Base-by-base conservation (phyloP, 1,284 basidiomycete genomes). In the Heterobasidion parviporum region DNA sequence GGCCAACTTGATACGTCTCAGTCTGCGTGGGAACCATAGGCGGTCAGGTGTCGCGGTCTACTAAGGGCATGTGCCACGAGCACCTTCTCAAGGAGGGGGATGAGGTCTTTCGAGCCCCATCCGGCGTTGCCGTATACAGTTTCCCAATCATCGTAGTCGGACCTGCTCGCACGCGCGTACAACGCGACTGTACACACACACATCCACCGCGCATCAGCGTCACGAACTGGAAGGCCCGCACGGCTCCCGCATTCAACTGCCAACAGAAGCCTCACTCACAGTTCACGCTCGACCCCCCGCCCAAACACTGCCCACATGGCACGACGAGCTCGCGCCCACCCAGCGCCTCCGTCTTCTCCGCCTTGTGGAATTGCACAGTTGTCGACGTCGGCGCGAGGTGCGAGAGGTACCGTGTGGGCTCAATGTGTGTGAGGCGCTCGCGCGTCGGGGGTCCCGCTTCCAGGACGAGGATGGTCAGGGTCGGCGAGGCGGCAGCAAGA, bases 231-330 rank as follows among this genome's bases (percentile, higher is more conserved):
- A 18, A 18, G 18, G 18, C 18, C 18, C 18, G 18, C 18, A 18
- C 18, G 18, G 18, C 18, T 18, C 18, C 18, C 18, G 2, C 1
- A 18, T 18, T 18, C 18, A 18, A 18, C 18, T 18, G 18, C 18
- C 18, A 18, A 18, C 18, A 18, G 18, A 18, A 18, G 18, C 18
- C 18, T 18, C 44, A 63, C 61, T 32, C 56, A 82, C 83, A 83
- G 61, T 85, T 83, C 15, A 85, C 72, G 56, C 71, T 69, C 1
- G 82, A 83, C 0, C 82, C 83, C 0, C 84, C 83, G 8, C 83
- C 84, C 0, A 86, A 62, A 47, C 74, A 76, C 45, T 75, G 71
- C 0, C 77, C 83, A 38, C 68, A 65, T 0, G 72, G 70, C 12
- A 80, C 72, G 33, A 76, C 54, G 3, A 69, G 59, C 6, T 70